phyloP scores from a whole-genome alignment of 352 stramenopile genomes.

The Phytophthora gonapodyides region DNA sequence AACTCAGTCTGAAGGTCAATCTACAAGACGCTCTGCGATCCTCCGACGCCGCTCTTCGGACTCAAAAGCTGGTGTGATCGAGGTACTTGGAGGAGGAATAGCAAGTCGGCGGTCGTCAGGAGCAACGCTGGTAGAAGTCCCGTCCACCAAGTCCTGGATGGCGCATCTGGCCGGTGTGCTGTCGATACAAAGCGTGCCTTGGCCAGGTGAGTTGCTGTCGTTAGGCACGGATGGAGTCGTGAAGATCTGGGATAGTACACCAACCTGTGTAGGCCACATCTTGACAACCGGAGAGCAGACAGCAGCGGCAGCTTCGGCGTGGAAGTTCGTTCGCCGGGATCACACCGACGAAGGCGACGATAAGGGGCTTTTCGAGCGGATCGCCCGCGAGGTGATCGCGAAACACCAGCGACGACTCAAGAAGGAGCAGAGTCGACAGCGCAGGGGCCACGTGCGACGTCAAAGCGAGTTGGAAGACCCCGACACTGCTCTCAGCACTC shows the following conservation, averaged over 20 bases:
- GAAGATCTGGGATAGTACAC: slow-evolving; percentile 53
- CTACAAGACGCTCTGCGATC: slow-evolving; percentile 23
- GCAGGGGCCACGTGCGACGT: slow-evolving; percentile 17
- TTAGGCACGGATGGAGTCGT: slow-evolving; percentile 47
- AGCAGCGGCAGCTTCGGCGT: slow-evolving; percentile 28
- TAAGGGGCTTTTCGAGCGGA: slow-evolving; percentile 37
- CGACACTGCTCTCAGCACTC: neutral
- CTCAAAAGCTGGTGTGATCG: slow-evolving; percentile 11
- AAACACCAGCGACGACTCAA: slow-evolving; percentile 44
- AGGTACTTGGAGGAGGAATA: neutral
- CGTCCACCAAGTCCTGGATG: slow-evolving; percentile 43
- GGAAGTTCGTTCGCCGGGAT: slow-evolving; percentile 57
- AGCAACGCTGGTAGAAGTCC: slow-evolving; percentile 21
- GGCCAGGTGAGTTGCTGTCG: slow-evolving; percentile 54
- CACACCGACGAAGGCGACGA: slow-evolving; percentile 36
- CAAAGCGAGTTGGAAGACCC: slow-evolving; percentile 4
- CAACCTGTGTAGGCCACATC: slow-evolving; percentile 57
- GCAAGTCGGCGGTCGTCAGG: slow-evolving; percentile 1
- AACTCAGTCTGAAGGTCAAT: slow-evolving; percentile 3
- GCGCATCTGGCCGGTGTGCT: slow-evolving; percentile 46
- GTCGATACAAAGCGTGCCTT: slow-evolving; percentile 39
- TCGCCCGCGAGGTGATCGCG: slow-evolving; percentile 46
- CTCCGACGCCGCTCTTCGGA: slow-evolving; percentile 13
- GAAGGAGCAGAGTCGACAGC: slow-evolving; percentile 26
- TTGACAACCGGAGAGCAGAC: slow-evolving; percentile 35